Conservation (phyloP, 768 basidiomycete species). For the Lactarius hengduanensis region DNA sequence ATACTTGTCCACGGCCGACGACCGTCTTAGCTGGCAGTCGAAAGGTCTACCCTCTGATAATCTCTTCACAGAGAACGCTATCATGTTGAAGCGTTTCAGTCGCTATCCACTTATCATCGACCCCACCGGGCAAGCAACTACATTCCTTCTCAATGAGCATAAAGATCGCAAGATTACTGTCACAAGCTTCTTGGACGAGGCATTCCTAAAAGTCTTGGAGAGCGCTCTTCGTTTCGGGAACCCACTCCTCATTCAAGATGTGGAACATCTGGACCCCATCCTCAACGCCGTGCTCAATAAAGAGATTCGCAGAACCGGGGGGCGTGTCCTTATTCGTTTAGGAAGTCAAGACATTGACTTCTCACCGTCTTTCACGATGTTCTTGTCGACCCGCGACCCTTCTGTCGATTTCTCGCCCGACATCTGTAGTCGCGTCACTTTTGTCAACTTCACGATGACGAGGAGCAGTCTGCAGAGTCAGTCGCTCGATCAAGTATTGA, state of each 20-base stretch:
- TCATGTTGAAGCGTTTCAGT: constrained; percentile 98
- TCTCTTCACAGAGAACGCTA: constrained; percentile 97
- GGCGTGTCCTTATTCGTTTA: constrained; percentile 93
- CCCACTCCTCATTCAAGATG: constrained; percentile 95
- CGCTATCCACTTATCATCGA: constrained; percentile 98
- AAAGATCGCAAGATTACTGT: constrained; percentile 96
- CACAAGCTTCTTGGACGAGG: constrained; percentile 97
- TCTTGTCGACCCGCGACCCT: constrained; percentile 95
- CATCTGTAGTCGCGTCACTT: constrained; percentile 95
- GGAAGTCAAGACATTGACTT: constrained; percentile 99
- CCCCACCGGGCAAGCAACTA: constrained; percentile 95
- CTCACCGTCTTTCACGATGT: constrained; percentile 99
- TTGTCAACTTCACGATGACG: constrained; percentile 99
- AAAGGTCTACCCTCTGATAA: constrained; percentile 95
- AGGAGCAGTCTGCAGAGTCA: constrained; percentile 98
- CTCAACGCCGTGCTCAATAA: constrained; percentile 96
- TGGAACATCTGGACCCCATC: constrained; percentile 96
- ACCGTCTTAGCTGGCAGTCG: constrained; percentile 93
- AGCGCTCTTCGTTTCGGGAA: constrained; percentile 99
- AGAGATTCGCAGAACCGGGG: constrained; percentile 93
- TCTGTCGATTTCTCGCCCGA: constrained; percentile 98
- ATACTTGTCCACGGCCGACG: constrained; percentile 95
- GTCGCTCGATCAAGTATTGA: constrained; percentile 94
- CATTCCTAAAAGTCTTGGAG: constrained; percentile 97
- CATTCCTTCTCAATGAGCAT: constrained; percentile 92